phyloP scores from a whole-genome alignment of 1,284 basidiomycete genomes.

The Cronartium ribicola region DNA sequence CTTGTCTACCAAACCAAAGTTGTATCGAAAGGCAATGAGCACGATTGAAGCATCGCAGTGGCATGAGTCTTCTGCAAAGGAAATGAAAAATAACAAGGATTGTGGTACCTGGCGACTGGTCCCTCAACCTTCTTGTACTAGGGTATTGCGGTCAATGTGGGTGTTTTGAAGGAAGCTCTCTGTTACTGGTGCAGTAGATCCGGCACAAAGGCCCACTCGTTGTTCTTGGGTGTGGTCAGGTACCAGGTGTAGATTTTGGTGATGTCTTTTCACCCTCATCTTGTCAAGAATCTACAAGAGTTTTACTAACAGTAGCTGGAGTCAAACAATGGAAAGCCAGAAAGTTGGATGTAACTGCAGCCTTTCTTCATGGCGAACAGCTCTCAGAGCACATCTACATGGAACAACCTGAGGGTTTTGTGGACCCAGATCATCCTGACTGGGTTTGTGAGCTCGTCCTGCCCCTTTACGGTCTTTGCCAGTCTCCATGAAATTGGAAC shows the following conservation, averaged over 20 bases:
- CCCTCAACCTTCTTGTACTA: too few species aligned
- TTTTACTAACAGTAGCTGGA: slow-evolving; percentile 9
- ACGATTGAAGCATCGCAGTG: too few species aligned
- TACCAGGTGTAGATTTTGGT: slow-evolving; percentile 39
- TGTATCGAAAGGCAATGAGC: too few species aligned
- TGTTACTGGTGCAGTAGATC: too few species aligned
- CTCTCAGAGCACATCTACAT: background rate
- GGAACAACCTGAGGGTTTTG: slow-evolving; percentile 21
- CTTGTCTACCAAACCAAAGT: too few species aligned
- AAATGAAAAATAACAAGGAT: too few species aligned
- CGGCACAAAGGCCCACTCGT: slow-evolving; percentile 39
- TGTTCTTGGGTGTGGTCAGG: slow-evolving; percentile 40
- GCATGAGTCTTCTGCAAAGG: too few species aligned
- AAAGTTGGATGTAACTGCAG: slow-evolving; percentile 25
- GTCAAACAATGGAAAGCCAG: slow-evolving; percentile 10
- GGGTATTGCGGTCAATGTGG: too few species aligned
- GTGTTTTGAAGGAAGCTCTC: too few species aligned
- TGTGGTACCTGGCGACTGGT: too few species aligned
- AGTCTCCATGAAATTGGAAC: slow-evolving; percentile 12
- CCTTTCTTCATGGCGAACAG: slow-evolving; percentile 32
- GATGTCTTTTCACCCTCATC: slow-evolving; percentile 41
- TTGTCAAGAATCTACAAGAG: background rate
- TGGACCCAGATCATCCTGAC: background rate
- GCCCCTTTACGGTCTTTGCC: slow-evolving; percentile 10
- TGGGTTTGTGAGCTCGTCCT: slow-evolving; percentile 11